These are phyloP conservation scores for Amphichorda felina DNA, from an alignment of 2,329 filamentous ascomycete genomes.

Conservation along the genomic window DNA sequence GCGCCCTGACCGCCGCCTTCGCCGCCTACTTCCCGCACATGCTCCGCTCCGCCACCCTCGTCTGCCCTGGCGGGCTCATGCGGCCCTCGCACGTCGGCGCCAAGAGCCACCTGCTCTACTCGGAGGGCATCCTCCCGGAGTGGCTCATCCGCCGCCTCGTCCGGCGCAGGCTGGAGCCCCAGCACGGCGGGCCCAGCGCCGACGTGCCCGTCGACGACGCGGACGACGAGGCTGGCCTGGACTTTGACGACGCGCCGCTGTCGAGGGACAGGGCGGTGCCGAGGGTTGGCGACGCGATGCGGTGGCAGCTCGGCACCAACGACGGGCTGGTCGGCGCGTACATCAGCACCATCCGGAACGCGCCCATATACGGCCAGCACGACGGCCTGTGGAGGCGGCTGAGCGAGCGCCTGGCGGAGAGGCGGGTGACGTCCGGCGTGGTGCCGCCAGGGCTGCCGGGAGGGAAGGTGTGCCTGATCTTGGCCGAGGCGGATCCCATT, in stretches of 20 bases:
- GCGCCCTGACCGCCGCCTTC: conserved; percentile 60
- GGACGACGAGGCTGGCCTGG: conserved; percentile 25
- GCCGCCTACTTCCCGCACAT: conserved; percentile 55
- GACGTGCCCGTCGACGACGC: conserved; percentile 25
- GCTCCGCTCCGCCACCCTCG: conserved; percentile 49
- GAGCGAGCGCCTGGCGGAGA: conserved; percentile 15
- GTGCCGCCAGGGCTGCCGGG: conserved; percentile 21
- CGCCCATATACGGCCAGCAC: conserved; percentile 52
- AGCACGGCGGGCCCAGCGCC: conserved; percentile 18
- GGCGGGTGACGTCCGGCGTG: not conserved
- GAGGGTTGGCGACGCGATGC: conserved; percentile 44
- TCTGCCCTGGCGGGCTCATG: conserved; percentile 60
- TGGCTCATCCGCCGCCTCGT: conserved; percentile 42
- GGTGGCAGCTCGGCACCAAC: conserved; percentile 59
- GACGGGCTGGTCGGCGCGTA: conserved; percentile 58
- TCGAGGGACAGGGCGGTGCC: conserved; percentile 30
- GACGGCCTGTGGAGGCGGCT: conserved; percentile 42
- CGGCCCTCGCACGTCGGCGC: conserved; percentile 49
- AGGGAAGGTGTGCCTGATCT: conserved; percentile 49
- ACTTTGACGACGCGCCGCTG: conserved; percentile 37
- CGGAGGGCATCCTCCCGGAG: conserved; percentile 45
- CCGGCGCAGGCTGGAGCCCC: conserved; percentile 32
- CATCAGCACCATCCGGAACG: conserved; percentile 56
- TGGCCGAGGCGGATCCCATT: conserved; percentile 55
- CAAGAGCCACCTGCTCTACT: conserved; percentile 52